Evolutionary conservation across 495 filamentous ascomycete genomes (phyloP), one percentile per base, ranked within the genome.

Genomic region (Xylaria telfairii): DNA sequence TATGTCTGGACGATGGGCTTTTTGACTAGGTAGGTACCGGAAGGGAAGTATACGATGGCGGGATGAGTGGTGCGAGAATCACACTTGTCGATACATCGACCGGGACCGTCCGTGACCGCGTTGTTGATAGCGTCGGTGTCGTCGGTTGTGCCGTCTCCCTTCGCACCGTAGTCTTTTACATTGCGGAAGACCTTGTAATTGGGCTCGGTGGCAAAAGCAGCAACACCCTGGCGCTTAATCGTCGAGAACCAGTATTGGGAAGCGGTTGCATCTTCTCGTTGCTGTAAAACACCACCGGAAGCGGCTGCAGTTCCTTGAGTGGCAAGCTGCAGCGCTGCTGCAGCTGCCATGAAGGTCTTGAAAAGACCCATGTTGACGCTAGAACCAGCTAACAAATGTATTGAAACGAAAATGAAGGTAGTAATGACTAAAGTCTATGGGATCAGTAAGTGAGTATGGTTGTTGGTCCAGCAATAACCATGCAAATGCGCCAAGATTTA

Each of bases 51-150:
- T 5, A 96, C 87, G 39, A 95, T 78, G 4, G 92, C 92, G 0
- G 91, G 91, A 3, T 90, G 88, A 10, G 85, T 87, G 12, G 95
- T 97, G n/a, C 88, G 87, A 9, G 93, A 96, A 70, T 94, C 91
- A 77, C 95, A 98, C 63, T 89, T 87, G 73, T 85, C 76, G 51
- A 90, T 92, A 75, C 95, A 97, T 24, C 95, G 93, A 67, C 86
- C 85, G 12, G 46, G 21, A 30, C 93, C 93, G 56, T 90, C 88
- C 12, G 88, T 83, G 71, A 97, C 93, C 39, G 95, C 95, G 69
- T 84, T 80, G 82, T 97, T 97, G 85, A 97, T 96, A n/a, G 94
- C 93, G 21, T 78, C 90, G 2, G 93, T 95, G 76, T 97, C 94
- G 79, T 98, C 94, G 5, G 91, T 93, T 0, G 84, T 79, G 32